phyloP scores from a whole-genome alignment of 768 basidiomycete genomes.

The Boletus rex-veris region DNA sequence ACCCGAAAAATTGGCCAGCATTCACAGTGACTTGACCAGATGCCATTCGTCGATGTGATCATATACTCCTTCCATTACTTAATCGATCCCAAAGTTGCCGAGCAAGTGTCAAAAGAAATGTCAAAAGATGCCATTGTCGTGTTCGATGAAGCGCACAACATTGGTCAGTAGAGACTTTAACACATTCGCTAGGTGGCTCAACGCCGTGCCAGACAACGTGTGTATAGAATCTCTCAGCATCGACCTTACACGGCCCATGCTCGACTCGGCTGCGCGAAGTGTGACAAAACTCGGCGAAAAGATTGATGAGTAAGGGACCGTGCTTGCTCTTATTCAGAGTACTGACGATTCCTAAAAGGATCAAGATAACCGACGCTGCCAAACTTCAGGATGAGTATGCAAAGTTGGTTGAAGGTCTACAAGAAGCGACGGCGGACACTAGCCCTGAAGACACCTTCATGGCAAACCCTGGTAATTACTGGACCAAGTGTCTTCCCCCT shows the following conservation, averaged over 20 bases:
- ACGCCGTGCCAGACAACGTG: conserved; percentile 71
- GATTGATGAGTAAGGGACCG: conserved; percentile 79
- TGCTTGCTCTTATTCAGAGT: background rate
- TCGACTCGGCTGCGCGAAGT: conserved; percentile 90
- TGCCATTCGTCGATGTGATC: conserved; percentile 93
- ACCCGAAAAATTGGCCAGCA: background rate
- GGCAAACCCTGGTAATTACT: conserved; percentile 76
- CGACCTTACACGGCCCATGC: conserved; percentile 94
- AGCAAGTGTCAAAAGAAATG: conserved; percentile 97
- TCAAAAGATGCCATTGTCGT: conserved; percentile 98
- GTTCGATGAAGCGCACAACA: conserved; percentile 99
- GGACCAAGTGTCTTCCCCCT: background rate
- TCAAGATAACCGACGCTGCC: conserved; percentile 88
- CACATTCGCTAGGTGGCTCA: background rate
- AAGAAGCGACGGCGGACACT: conserved; percentile 61
- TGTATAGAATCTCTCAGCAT: conserved; percentile 98
- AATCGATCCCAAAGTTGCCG: conserved; percentile 97
- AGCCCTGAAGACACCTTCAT: conserved; percentile 78
- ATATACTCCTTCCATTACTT: conserved; percentile 99
- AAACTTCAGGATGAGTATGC: conserved; percentile 97
- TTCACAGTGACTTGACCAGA: conserved; percentile 44
- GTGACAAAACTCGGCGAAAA: conserved; percentile 83
- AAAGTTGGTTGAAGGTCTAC: conserved; percentile 89
- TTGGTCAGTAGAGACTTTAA: conserved; percentile 52
- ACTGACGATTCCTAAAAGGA: conserved; percentile 46